Evolutionary conservation across 805 yeast genomes (phyloP), one percentile per base, ranked within the genome.

Genomic region (Sporopachydermia quercuum): DNA sequence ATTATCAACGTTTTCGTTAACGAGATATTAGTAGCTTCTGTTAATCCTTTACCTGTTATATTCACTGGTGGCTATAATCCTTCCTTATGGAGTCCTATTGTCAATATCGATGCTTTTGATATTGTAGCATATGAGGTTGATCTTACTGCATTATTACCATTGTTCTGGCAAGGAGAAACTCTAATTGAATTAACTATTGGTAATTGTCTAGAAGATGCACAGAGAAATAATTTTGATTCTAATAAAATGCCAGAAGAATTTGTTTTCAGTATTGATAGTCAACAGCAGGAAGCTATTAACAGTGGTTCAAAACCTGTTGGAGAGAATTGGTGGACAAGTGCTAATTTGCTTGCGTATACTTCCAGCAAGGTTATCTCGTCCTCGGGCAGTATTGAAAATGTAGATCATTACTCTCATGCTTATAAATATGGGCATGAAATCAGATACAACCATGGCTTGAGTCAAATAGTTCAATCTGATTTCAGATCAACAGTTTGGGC

Each of bases 31-130:
- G 56, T 72, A 34, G 68, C 69, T 3, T 53, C 66, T 2, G 30
- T n/a, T 8, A 62, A 75, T 17, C 93, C 94, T 2, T 74, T 71
- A 47, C 87, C 89, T 1, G 71, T 76, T 4, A 68, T 85, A 13
- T 85, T 67, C 58, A 75, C 94, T 1, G 94, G 94, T 4, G 94
- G 94, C 2, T 59, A 76, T 23, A 71, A 86, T 1, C 94, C 95
- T 1, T 66, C 78, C 3, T 59, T 84, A 37, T 85, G 95, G 95
- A 66, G 70, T 38, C 84, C 93, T 3, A 72, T 81, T 44, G 94
- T 84, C 4, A 76, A 83, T 2, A 66, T 70, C 15, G 69, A 74
- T 43, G 78, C 94, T 1, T 82, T 76, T 57, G 93, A 85, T 53
- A 61, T 84, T 18, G 75, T 74, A 14, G 68, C 78, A n/a, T 63